Base-by-base conservation (phyloP, 768 basidiomycete genomes). In the Leccinellum luteum region DNA sequence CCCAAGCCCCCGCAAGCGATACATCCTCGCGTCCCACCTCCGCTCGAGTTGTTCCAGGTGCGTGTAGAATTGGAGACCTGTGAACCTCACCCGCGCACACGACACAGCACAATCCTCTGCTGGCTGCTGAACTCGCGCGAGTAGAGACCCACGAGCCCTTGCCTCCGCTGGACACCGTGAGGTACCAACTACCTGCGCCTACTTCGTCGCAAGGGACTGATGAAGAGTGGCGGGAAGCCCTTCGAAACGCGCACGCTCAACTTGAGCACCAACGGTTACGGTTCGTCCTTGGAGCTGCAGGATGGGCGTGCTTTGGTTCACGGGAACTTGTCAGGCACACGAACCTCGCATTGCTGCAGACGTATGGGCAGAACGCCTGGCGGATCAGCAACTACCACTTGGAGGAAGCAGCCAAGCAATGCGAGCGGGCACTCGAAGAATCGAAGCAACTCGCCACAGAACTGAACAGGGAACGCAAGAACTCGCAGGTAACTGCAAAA, bases 351-450 rank as follows among this genome's bases (percentile, higher is more conserved):
- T 76, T 98, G 30, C 74, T 95, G 32, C 87, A 94, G 69, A 87
- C 85, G 32, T 94, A 96, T 66, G 96, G 91, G 4, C 76, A 87
- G 17, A 98, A 98, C 76, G 89, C 90, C 13, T 96, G 92, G 90
- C 84, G 90, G 60, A 85, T 94, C 72, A 86, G 92, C 68, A 98
- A 98, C 72, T 94, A 93, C 66, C 78, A 90, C 31, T 75, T 94
- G 23, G 93, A 96, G 70, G 80, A 85, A 25, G 84, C 87, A 32
- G 85, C 87, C 8, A 87, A 86, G 64, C 82, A 85, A 57, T 76
- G 84, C 8, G 92, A 94, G 71, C 79, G 78, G 60, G 77, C 84
- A 10, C 71, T 90, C n/a, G 93, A 92, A 65, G 85, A 89, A 61
- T 63, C 94, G 58, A 88, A 87, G 70, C 81, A 92, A 67, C 70